Base-by-base conservation (phyloP, 2,329 filamentous ascomycete genomes). In the Aspergillaceae sp. region DNA sequence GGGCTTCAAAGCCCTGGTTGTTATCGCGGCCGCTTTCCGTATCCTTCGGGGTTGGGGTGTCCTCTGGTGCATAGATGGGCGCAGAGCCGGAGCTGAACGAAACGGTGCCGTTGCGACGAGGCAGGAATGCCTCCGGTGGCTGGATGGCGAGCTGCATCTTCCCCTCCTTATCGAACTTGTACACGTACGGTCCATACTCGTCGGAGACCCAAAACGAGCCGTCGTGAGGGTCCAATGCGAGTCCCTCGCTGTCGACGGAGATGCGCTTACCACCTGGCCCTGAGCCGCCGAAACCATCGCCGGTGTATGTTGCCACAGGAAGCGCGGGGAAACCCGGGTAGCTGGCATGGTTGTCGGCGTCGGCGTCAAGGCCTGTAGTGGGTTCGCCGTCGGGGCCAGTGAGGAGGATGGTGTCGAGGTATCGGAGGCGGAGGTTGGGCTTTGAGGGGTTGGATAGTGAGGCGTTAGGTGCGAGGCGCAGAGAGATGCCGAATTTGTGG, bases 1-100 rank as follows among this genome's bases (percentile, higher is more conserved):
- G 64, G 0, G 80, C 83, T 63, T 88, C 84, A 42, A 87, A 78
- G n/a, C 84, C 84, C 60, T 86, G 83, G 62, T 88, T 88, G 62
- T 88, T 87, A 45, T 75, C 71, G 19, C 84, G 76, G 8, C 84
- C 84, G 1, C 75, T 75, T 1, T 73, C 70, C 0, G 82, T 79
- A 51, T 83, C 71, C 9, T 67, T 71, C 0, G 83, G 83, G 2
- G 62, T 64, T 2, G 78, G 72, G 7, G 66, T 59, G 10, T 72
- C 58, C 9, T 71, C 60, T 0, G 71, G 69, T 44, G 79, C 62
- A 57, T 84, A 86, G 42, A 77, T 68, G 3, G 82, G 81, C 0
- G 83, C 77, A 8, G 76, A 81, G 54, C 81, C 73, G 7, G 83
- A 77, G 43, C 75, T 78, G 71, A 86, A 87, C 54, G 77, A 76